Evolutionary conservation across 495 filamentous ascomycete genomes (phyloP), one percentile per base, ranked within the genome.

Genomic region (Cudoniella acicularis): DNA sequence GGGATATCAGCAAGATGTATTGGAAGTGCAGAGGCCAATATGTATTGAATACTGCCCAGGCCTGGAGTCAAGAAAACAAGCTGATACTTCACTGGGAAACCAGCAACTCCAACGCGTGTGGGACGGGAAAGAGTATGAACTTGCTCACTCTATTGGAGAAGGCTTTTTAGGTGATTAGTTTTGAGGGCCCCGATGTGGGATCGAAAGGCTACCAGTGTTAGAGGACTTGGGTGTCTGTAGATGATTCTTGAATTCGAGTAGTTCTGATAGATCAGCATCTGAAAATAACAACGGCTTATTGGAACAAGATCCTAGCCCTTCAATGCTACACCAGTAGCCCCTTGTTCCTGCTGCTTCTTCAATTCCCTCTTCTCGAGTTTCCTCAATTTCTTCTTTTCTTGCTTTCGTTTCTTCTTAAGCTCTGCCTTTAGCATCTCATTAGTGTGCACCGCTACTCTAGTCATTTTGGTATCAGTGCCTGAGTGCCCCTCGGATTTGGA

Each of bases 341-440:
- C 24, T 41, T 40, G 49, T 43, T 27, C 49, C 42, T 43, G 23
- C 43, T 61, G 65, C 54, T 69, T 72, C 60, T 73, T 72, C 59
- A 72, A 76, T 42, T 67, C 70, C 60, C 73, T 73, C 61, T 73
- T 77, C 45, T 67, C 71, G 2, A 70, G 65, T 16, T 71, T 73
- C 64, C 75, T 59, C n/a, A 48, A 18, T 42, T 26, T 69, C 56
- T 60, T 60, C 56, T 67, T 68, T 50, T 67, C 49, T 10, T 27
- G 22, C 2, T 50, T 50, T 17, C 16, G 4, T 17, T 47, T 56
- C 25, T 36, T 57, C 54, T 54, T 52, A 3, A 41, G 27, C 51
- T 30, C 21, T 43, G 9, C 23, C 51, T 43, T 54, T 9, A 8
- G 18, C 51, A 40, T 36, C 17, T 41, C 20, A 16, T 54, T 17